Evolutionary conservation across 1,284 basidiomycete genomes (phyloP), one percentile per base, ranked within the genome.

Genomic region (Rhodotorula mucilaginosa): DNA sequence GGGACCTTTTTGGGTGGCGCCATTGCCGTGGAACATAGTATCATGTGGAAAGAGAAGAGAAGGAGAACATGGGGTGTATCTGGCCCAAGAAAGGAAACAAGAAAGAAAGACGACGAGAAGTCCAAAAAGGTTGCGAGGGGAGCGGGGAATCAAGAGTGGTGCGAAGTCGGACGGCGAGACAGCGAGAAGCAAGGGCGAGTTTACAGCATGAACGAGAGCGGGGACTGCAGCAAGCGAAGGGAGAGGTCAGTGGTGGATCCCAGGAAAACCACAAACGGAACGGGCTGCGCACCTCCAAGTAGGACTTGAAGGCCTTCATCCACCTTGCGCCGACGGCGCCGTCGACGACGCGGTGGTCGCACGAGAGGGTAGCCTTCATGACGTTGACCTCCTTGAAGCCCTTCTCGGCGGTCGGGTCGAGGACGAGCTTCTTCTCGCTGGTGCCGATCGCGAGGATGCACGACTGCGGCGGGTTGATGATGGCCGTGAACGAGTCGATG

Each of bases 391-490:
- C 90, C 86, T 93, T 95, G 86, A 95, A 97, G 64, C 93, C 93
- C 80, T 90, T 91, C 80, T 94, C 92, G 79, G 91, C 89, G 78
- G 93, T 90, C 2, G 90, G 88, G 34, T 92, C 92, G 60, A 92
- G 90, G 26, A 94, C 88, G n/a, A 99, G 84, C 70, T 90, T 90
- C 39, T 91, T 86, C 81, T 89, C 86, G n/a, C 93, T 94, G 39
- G 89, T 87, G 58, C 97, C 95, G 76, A 99, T 88, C 67, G 97
- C 97, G 70, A 99, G 89, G 80, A 99, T 99, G 83, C 94, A 97
- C 73, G 92, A 92, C 83, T 99, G 97, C 51, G 97, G 97, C 26
- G 92, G 88, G 87, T 99, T 99, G 87, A 99, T 97, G 84, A 99
- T 99, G 64, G 97, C 97, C 29, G 95, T 98, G 83, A 99, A 99